These are phyloP conservation scores for Gnomoniopsis sp. DNA, from an alignment of 2,329 filamentous ascomycete genomes.

Conservation along the genomic window DNA sequence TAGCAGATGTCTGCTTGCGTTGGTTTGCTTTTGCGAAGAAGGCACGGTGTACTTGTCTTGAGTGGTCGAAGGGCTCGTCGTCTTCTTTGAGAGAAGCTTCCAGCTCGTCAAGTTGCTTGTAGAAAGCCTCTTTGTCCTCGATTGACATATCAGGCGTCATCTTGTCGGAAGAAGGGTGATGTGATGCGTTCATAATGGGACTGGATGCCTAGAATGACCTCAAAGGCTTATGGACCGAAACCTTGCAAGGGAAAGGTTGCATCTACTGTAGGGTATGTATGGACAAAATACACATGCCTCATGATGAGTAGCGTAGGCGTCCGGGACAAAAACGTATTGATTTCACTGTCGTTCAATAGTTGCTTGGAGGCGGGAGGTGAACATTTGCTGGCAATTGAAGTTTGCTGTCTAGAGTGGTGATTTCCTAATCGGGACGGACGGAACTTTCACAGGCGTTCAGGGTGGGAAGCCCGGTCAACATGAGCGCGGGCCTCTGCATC, in stretches of 20 bases:
- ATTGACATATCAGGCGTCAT: constrained; percentile 21
- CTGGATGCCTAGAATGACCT: neutral
- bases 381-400: no score
- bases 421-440: neutral
- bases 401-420: neutral
- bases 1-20: constrained; percentile 1
- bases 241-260: neutral
- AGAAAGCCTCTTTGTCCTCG: constrained; percentile 44
- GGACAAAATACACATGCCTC: neutral
- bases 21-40: constrained; percentile 19
- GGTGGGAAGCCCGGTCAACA: no score
- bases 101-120: constrained; percentile 36
- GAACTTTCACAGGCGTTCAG: no score
- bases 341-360: neutral
- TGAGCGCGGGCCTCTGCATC: no score
- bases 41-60: constrained; percentile 29
- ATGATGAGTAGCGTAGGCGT: neutral
- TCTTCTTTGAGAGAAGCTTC: constrained; percentile 22
- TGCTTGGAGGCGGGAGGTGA: neutral
- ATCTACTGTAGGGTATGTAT: neutral
- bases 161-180: neutral
- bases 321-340: neutral
- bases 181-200: neutral
- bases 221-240: neutral
- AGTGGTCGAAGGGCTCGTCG: constrained; percentile 28